Conservation (phyloP, 2,329 filamentous ascomycete genomes). For the Epichloe uncinata region DNA sequence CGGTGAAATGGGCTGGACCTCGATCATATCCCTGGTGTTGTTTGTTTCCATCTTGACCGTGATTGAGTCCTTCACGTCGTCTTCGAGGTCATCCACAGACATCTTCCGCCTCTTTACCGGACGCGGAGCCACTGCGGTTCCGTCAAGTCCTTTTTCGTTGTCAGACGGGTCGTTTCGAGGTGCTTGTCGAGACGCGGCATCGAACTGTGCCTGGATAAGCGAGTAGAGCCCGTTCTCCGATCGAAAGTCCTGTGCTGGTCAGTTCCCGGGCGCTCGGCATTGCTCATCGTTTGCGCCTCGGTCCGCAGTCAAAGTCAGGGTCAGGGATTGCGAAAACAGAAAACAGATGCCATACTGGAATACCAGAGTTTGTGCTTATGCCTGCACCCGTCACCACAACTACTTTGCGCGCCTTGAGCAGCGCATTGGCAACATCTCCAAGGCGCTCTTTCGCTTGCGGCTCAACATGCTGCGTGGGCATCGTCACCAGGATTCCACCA, state of each 20-base stretch:
- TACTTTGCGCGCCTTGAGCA: slow-evolving; percentile 54
- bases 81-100: slow-evolving; percentile 6
- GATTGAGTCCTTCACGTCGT: not conserved
- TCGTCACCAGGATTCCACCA: slow-evolving; percentile 19
- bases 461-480: slow-evolving; percentile 46
- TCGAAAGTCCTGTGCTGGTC: slow-evolving; percentile 46
- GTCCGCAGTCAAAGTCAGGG: not conserved
- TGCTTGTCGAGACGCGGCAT: slow-evolving; percentile 32
- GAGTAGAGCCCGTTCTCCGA: slow-evolving; percentile 62
- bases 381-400: slow-evolving; percentile 60
- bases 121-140: slow-evolving; percentile 9
- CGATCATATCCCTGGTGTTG: not conserved
- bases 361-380: slow-evolving; percentile 64
- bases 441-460: slow-evolving; percentile 38
- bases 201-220: slow-evolving; percentile 54
- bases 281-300: not conserved
- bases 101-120: slow-evolving; percentile 22
- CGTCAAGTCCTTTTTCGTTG: slow-evolving; percentile 11
- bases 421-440: slow-evolving; percentile 50
- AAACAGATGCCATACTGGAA: slow-evolving; percentile 38
- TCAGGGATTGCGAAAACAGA: not conserved
- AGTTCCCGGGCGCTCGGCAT: slow-evolving; percentile 4
- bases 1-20: not conserved
- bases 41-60: not conserved
- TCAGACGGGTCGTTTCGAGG: slow-evolving; percentile 16